Evolutionary conservation across 2,329 filamentous ascomycete genomes (phyloP).

Genomic region (Trichoderma oligosporum): DNA sequence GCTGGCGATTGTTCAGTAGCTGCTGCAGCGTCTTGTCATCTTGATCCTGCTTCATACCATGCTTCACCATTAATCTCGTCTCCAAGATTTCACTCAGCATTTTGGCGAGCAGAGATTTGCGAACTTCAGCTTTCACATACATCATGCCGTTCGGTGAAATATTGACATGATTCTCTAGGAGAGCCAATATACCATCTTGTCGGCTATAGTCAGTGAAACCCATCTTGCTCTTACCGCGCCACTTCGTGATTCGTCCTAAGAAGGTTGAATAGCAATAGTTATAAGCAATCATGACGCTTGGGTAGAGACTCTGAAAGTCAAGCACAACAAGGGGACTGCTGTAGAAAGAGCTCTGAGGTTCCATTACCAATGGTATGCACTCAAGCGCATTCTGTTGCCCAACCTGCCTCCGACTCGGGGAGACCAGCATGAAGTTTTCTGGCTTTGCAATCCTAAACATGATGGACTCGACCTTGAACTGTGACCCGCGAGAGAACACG

Average conservation of each 20-base stretch:
- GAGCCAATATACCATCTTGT: slow-evolving; percentile 67
- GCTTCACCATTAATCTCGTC: slow-evolving; percentile 96
- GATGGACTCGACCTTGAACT: slow-evolving; percentile 97
- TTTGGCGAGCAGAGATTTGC: slow-evolving; percentile 87
- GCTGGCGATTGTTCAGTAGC: slow-evolving; percentile 85
- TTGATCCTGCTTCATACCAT: slow-evolving; percentile 90
- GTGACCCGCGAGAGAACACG: slow-evolving; percentile 88
- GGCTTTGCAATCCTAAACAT: slow-evolving; percentile 99
- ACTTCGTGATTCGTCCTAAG: slow-evolving; percentile 76
- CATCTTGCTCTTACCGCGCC: slow-evolving; percentile 93
- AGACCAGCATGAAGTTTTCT: slow-evolving; percentile 87
- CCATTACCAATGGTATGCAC: slow-evolving; percentile 93
- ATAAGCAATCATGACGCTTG: slow-evolving; percentile 98
- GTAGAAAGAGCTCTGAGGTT: slow-evolving; percentile 93
- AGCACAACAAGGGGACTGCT: slow-evolving; percentile 83
- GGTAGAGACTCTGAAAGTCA: slow-evolving; percentile 94
- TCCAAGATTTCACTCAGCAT: slow-evolving; percentile 96
- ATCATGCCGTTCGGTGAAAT: slow-evolving; percentile 96
- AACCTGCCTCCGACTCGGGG: slow-evolving; percentile 86
- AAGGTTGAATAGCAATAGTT: slow-evolving; percentile 99
- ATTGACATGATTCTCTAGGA: slow-evolving; percentile 82
- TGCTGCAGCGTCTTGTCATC: slow-evolving; percentile 81
- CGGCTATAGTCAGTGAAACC: slow-evolving; percentile 86
- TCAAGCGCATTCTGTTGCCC: slow-evolving; percentile 91
- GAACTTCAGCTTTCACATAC: slow-evolving; percentile 79